phyloP scores from a whole-genome alignment of 495 filamentous ascomycete species.

The Penicillium pulvis region DNA sequence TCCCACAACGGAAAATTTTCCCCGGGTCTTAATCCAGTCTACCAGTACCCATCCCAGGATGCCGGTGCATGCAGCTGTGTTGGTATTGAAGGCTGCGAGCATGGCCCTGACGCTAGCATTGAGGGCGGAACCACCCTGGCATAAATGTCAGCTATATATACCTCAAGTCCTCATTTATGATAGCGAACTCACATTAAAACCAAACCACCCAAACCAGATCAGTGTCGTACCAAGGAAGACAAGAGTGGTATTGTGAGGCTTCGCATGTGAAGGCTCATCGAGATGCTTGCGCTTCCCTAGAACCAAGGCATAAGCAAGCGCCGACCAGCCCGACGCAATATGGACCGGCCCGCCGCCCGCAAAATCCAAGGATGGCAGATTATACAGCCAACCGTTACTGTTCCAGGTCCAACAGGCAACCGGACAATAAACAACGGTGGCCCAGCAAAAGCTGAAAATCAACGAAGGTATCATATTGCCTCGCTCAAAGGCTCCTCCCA shows the following conservation, averaged over 20 bases:
- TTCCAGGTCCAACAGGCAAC: constrained; percentile 66
- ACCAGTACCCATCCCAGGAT: constrained; percentile 61
- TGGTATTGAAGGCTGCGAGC: constrained; percentile 63
- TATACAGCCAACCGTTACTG: constrained; percentile 57
- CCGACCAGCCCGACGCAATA: constrained; percentile 55
- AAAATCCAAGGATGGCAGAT: constrained; percentile 56
- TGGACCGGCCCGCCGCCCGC: constrained; percentile 60
- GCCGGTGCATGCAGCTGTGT: constrained; percentile 58
- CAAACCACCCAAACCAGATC: constrained; percentile 64
- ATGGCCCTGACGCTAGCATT: constrained; percentile 59
- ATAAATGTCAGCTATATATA: constrained; percentile 2
- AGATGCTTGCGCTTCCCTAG: constrained; percentile 54
- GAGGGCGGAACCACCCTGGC: constrained; percentile 57
- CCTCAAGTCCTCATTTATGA: neutral
- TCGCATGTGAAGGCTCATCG: constrained; percentile 43
- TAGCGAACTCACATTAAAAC: constrained; percentile 51
- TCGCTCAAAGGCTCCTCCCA: constrained; percentile 57
- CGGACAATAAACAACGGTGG: constrained; percentile 61
- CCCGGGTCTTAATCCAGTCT: constrained; percentile 56
- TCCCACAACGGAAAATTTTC: constrained; percentile 60
- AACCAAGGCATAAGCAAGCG: constrained; percentile 58
- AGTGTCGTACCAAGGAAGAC: constrained; percentile 60
- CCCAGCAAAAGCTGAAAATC: constrained; percentile 60
- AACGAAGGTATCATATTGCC: constrained; percentile 57
- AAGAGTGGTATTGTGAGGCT: constrained; percentile 57